Percentiles rank a stretch among this genome's conserved stretches.
phyloP scores from a whole-genome alignment of 1,284 basidiomycete genomes.

The Malassezia sp. region DNA sequence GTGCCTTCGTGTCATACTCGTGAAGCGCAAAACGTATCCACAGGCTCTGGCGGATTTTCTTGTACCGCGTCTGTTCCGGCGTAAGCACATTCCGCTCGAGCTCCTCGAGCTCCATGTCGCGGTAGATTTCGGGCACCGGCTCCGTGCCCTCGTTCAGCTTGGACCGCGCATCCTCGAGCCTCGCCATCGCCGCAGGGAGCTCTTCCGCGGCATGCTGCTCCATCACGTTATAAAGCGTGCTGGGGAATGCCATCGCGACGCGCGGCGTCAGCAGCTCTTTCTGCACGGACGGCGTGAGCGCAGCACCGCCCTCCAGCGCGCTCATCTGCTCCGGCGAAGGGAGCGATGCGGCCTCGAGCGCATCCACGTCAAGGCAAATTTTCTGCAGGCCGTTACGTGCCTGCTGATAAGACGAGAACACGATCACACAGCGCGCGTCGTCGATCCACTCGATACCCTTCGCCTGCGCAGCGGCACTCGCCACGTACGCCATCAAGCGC shows the following conservation, averaged over 20 bases:
- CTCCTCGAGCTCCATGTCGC: conserved; percentile 40
- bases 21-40: conserved; percentile 33
- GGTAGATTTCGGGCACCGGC: conserved; percentile 39
- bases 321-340: not conserved
- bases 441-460: conserved; percentile 44
- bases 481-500: conserved; percentile 40
- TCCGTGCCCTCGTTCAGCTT: conserved; percentile 13
- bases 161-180: conserved; percentile 5
- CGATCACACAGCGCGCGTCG: conserved; percentile 36
- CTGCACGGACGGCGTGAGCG: conserved; percentile 19
- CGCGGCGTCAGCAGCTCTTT: conserved; percentile 23
- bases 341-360: not conserved
- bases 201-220: conserved; percentile 24
- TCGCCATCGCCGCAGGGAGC: conserved; percentile 5
- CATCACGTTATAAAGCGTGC: conserved; percentile 30
- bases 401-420: conserved; percentile 22
- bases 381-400: conserved; percentile 5
- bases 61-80: conserved; percentile 16
- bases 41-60: conserved; percentile 21
- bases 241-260: conserved; percentile 24
- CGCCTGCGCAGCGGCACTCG: conserved; percentile 35
- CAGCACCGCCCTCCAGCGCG: not conserved
- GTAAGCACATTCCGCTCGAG: conserved; percentile 4
- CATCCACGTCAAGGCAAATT: not conserved
- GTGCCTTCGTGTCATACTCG: conserved; percentile 31